Conservation (phyloP, 2,329 filamentous ascomycete species). For the Pseudopyricularia javanii region DNA sequence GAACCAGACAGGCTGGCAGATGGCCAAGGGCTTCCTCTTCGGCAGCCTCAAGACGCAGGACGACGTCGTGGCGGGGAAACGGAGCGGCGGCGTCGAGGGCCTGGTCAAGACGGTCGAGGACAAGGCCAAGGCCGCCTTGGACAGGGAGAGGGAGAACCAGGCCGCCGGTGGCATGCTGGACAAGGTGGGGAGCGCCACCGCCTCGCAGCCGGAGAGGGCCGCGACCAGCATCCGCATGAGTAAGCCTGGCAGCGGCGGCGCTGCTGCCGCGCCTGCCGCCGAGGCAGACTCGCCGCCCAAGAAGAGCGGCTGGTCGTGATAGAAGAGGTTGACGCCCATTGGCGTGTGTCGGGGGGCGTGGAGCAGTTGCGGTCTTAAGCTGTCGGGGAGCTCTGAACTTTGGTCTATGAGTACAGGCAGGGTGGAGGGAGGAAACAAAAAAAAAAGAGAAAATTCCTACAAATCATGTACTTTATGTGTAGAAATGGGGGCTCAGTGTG, state of each 20-base stretch:
- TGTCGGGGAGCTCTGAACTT: not conserved
- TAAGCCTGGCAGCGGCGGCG: not conserved
- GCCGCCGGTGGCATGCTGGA: slow-evolving; percentile 36
- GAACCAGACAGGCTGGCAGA: slow-evolving; percentile 7
- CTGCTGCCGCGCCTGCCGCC: not conserved
- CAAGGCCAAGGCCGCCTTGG: slow-evolving; percentile 30
- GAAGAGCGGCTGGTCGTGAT: not conserved
- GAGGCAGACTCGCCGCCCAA: not conserved
- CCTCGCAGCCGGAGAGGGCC: slow-evolving; percentile 25
- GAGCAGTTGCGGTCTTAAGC: not conserved
- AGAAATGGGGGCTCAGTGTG: not conserved
- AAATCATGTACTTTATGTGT: not conserved
- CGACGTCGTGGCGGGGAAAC: slow-evolving; percentile 9
- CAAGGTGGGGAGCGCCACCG: slow-evolving; percentile 11
- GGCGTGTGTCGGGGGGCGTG: not conserved
- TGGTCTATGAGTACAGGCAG: not conserved
- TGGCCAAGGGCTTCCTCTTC: slow-evolving; percentile 21
- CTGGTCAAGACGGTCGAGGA: slow-evolving; percentile 19
- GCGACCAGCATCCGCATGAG: slow-evolving; percentile 19
- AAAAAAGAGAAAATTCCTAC: not conserved
- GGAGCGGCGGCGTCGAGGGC: slow-evolving; percentile 15
- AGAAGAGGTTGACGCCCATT: not conserved
- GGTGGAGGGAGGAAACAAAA: not conserved
- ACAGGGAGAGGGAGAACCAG: slow-evolving; percentile 38
- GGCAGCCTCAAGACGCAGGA: slow-evolving; percentile 24